These are phyloP conservation scores for Amphibolis antarctica DNA, from an alignment of 106 monocot genomes.

Conservation along the genomic window DNA sequence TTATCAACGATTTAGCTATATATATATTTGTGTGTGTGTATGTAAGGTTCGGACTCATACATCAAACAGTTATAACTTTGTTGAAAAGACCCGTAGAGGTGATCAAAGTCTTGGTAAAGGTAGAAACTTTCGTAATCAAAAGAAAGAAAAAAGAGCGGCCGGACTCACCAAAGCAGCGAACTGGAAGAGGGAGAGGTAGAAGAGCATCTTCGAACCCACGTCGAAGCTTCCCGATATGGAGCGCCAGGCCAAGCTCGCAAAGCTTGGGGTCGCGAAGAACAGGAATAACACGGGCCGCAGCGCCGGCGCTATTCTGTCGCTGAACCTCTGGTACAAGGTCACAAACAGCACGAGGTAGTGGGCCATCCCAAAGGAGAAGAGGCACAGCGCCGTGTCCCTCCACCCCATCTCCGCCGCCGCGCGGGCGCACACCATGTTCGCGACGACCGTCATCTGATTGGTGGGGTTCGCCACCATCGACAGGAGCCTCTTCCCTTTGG, in stretches of 20 bases:
- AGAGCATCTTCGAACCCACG: conserved; percentile 35
- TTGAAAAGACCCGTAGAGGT: too few species aligned
- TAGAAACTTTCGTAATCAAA: too few species aligned
- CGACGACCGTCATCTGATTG: conserved; percentile 58
- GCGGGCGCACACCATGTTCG: conserved; percentile 64
- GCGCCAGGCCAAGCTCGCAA: conserved; percentile 67
- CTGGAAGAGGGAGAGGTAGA: conserved; percentile 68
- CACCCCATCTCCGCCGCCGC: conserved; percentile 53
- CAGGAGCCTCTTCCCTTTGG: conserved; percentile 57
- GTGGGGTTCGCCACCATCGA: conserved; percentile 80
- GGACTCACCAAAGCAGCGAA: conserved; percentile 55
- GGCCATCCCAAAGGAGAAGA: conserved; percentile 61
- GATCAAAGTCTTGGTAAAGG: too few species aligned
- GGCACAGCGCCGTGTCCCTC: conserved; percentile 50
- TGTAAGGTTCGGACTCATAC: too few species aligned
- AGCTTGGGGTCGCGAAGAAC: conserved; percentile 69
- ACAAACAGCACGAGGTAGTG: conserved; percentile 83
- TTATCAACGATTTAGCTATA: neutral
- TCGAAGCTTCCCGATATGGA: conserved; percentile 44
- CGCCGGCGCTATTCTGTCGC: conserved; percentile 46
- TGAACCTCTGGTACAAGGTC: conserved; percentile 87
- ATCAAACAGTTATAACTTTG: too few species aligned
- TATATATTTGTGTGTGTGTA: neutral
- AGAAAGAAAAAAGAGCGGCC: too few species aligned
- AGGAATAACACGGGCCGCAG: conserved; percentile 82